These are phyloP conservation scores for Neonectria ditissima DNA, from an alignment of 2,329 filamentous ascomycete genomes.

Conservation along the genomic window DNA sequence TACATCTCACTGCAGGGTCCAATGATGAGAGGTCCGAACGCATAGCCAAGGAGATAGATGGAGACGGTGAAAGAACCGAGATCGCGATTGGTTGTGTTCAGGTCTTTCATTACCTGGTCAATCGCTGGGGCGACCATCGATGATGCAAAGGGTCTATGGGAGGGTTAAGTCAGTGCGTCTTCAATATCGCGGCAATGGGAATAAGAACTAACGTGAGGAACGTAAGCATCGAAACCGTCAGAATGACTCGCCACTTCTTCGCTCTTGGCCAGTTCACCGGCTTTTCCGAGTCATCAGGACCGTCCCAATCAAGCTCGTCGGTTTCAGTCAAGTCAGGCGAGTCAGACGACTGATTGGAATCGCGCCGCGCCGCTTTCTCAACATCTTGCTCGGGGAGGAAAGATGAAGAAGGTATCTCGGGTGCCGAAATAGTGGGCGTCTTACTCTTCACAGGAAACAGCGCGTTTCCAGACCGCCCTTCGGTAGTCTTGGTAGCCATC, in stretches of 20 bases:
- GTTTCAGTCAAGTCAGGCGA: background rate
- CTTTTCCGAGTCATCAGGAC: background rate
- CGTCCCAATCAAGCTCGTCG: background rate
- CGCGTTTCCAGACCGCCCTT: background rate
- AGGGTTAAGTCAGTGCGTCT: background rate
- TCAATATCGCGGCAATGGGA: background rate
- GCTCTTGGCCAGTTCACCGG: background rate
- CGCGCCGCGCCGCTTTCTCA: background rate
- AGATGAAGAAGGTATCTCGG: background rate
- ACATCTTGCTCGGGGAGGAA: background rate
- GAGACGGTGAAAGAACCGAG: slow-evolving; percentile 44
- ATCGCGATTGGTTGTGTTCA: slow-evolving; percentile 29
- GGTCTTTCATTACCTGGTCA: slow-evolving; percentile 29
- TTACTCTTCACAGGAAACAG: background rate
- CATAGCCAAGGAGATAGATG: slow-evolving; percentile 59
- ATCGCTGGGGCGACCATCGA: slow-evolving; percentile 33
- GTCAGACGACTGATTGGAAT: background rate
- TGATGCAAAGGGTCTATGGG: slow-evolving; percentile 29
- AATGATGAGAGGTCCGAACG: slow-evolving; percentile 60
- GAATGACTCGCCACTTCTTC: background rate
- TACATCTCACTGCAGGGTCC: slow-evolving; percentile 63
- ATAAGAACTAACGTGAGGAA: slow-evolving; percentile 1
- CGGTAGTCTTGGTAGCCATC: background rate
- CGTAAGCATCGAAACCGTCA: slow-evolving; percentile 1
- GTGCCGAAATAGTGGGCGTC: background rate